Evolutionary conservation across 78 protist species (phyloP), one percentile per base, ranked within the genome.

Genomic region (Dictyostelium purpureum): DNA sequence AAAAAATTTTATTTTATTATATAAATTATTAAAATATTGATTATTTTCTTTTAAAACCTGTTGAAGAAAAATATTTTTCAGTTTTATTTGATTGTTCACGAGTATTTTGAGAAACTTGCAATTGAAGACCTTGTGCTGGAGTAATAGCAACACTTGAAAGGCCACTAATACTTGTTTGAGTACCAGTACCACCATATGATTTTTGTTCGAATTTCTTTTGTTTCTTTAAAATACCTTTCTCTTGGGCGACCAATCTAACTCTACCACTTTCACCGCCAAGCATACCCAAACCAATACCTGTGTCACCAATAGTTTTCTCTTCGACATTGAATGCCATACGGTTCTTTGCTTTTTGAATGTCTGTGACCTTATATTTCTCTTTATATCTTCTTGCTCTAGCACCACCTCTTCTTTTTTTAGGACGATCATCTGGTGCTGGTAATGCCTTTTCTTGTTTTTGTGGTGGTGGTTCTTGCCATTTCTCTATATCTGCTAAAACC

Each of bases 381-480:
- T 93, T 93, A 6, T 18, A 19, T 4, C 24, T 7, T 45, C 96
- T 52, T 18, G 87, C 88, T 26, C 67, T 94, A 11, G 11, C 57
- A 4, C 96, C 97, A 52, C 97, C 97, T 19, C 96, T 52, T 31
- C 49, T 76, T 33, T 87, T 87, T 37, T 40, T 83, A 6, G 63
- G 87, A 1, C 40, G 12, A 9, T 90, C 96, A 38, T 79, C 89
- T 0, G 97, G 97, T 16, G 82, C 91, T 0, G 97, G 90, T 40
- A 94, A 54, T 0, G 97, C 90, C 65, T 96, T 96, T 2, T 51
- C 77, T 21, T 21, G 24, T 54, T 92, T 90, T 11, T 31, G 65
- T 1, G 96, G 95, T 47, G 97, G 96, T 18, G 97, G 97, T 80
- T 96, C 98, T 65, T 79, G 95, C 82, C 51, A 47, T 77, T 92